A percentile compares a stretch with the other conserved stretches of the same genome.
phyloP scores from a whole-genome alignment of 192 early-diverging fungal species.

The Gryganskiella cystojenkinii region DNA sequence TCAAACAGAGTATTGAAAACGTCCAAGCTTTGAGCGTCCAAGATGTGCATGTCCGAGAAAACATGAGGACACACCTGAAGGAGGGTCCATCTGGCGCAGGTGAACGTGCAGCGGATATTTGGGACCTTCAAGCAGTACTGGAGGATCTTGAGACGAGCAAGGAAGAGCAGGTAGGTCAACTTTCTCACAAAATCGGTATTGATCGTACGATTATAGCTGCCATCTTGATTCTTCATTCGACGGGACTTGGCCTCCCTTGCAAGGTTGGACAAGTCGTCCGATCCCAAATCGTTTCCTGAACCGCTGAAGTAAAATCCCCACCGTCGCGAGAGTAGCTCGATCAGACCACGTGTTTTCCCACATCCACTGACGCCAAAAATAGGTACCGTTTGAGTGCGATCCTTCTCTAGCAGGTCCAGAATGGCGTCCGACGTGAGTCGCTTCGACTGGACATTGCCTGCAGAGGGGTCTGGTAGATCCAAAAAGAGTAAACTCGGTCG shows the following conservation, averaged over 20 bases:
- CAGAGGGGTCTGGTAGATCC: neutral
- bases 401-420: neutral
- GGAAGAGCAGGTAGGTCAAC: slow-evolving; percentile 1
- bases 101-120: neutral
- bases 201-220: neutral
- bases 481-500: slow-evolving; percentile 5
- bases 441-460: neutral
- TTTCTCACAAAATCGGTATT: neutral
- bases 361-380: slow-evolving; percentile 11
- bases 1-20: neutral
- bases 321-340: neutral
- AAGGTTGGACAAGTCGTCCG: neutral
- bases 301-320: slow-evolving; percentile 10
- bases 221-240: neutral
- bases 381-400: neutral
- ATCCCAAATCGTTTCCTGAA: neutral
- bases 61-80: slow-evolving; percentile 7
- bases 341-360: neutral
- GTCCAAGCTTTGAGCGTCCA: neutral
- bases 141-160: slow-evolving; percentile 5
- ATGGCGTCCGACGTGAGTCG: neutral
- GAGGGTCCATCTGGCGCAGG: slow-evolving; percentile 12
- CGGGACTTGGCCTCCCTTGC: neutral
- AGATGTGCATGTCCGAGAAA: neutral
- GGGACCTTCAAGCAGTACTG: slow-evolving; percentile 4